Percentiles rank a stretch among this genome's conserved stretches.
Conservation (phyloP, 2,329 filamentous ascomycete genomes). For the Amauroascus verrucosus region DNA sequence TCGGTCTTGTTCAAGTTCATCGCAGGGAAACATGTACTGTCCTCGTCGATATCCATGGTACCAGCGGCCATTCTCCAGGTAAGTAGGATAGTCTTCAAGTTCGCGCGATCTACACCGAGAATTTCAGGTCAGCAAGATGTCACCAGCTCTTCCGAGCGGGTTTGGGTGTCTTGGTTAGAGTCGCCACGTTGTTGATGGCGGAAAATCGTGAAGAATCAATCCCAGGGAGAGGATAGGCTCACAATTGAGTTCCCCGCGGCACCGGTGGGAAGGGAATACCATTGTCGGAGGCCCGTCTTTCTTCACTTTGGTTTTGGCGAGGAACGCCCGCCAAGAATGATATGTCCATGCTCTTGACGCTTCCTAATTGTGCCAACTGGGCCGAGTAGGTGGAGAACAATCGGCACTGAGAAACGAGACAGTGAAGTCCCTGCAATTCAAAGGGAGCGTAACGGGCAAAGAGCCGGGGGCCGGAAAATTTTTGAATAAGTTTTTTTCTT, state of each 20-base stretch:
- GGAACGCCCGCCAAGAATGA: constrained; percentile 16
- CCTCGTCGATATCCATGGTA: constrained; percentile 60
- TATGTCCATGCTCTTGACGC: constrained; percentile 16
- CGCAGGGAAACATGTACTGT: constrained; percentile 67
- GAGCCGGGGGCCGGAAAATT: neutral
- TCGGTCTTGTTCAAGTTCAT: constrained; percentile 65
- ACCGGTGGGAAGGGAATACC: constrained; percentile 4
- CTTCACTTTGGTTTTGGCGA: constrained; percentile 12
- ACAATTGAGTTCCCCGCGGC: constrained; percentile 13
- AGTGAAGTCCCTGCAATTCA: constrained; percentile 12
- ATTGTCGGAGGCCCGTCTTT: constrained; percentile 11
- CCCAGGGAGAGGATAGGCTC: constrained; percentile 5
- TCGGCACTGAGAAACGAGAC: constrained; percentile 8
- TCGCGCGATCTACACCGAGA: constrained; percentile 24
- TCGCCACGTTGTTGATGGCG: neutral
- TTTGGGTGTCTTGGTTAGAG: neutral
- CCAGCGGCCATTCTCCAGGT: constrained; percentile 57
- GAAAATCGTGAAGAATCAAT: neutral
- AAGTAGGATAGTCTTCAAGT: constrained; percentile 29
- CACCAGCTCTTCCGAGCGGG: neutral
- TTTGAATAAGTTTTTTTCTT: neutral
- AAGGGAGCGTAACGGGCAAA: constrained; percentile 2
- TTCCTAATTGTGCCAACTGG: neutral
- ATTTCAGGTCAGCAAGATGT: constrained; percentile 1
- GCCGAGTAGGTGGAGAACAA: constrained; percentile 10